Conservation (phyloP, 768 basidiomycete genomes). For the Russula dissimulans region DNA sequence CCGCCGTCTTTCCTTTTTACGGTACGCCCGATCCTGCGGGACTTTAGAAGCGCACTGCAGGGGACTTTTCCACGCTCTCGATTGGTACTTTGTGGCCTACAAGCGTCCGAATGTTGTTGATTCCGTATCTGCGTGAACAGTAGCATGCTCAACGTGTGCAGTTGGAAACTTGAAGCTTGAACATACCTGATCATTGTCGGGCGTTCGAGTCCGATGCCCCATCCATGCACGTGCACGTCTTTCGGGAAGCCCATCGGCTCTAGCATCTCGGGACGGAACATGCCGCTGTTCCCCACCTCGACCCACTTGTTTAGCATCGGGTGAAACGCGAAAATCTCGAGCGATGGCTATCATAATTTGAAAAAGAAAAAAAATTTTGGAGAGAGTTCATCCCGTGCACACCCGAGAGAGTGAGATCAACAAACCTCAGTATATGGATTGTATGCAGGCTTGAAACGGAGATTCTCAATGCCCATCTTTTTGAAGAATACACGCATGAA, state of each 20-base stretch:
- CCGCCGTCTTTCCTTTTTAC: too few species aligned
- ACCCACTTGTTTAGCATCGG: slow-evolving; percentile 91
- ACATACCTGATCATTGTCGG: slow-evolving; percentile 97
- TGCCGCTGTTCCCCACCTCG: slow-evolving; percentile 96
- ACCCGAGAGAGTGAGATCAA: background rate
- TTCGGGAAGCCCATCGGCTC: slow-evolving; percentile 98
- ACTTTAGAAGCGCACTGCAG: slow-evolving; percentile 82
- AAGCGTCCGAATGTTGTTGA: slow-evolving; percentile 92
- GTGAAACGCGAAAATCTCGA: slow-evolving; percentile 99
- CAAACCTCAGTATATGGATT: slow-evolving; percentile 95
- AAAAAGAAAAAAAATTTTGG: too few species aligned
- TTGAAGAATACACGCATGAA: slow-evolving; percentile 99
- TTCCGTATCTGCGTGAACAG: slow-evolving; percentile 62
- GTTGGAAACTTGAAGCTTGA: background rate
- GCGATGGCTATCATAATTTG: slow-evolving; percentile 56
- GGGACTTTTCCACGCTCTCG: slow-evolving; percentile 78
- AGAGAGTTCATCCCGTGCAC: background rate
- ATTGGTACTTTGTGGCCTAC: slow-evolving; percentile 96
- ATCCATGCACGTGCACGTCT: slow-evolving; percentile 93
- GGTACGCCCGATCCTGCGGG: background rate
- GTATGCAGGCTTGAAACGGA: slow-evolving; percentile 98
- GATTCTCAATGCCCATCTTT: slow-evolving; percentile 92
- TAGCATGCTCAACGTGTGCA: background rate
- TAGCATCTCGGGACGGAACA: slow-evolving; percentile 99
- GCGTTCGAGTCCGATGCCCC: slow-evolving; percentile 90